These are phyloP conservation scores for Colletotrichum cuscutae DNA, from an alignment of 2,329 filamentous ascomycete species.

Conservation along the genomic window DNA sequence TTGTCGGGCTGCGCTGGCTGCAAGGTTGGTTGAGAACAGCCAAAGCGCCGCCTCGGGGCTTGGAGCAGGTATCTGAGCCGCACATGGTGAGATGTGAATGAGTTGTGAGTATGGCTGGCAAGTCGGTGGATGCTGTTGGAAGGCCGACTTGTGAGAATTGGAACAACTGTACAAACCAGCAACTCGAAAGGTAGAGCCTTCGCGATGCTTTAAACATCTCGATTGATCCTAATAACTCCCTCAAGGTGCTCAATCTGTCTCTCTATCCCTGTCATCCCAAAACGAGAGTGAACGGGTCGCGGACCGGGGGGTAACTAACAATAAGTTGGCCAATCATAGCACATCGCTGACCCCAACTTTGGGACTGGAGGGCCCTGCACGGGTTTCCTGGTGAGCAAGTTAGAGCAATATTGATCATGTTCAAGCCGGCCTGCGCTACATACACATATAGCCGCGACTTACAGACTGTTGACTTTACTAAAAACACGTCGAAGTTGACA, in stretches of 20 bases:
- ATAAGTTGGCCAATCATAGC: slow-evolving; percentile 42
- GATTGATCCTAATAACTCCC: background rate
- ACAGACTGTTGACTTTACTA: background rate
- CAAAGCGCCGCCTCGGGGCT: slow-evolving; percentile 57
- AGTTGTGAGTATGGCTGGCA: background rate
- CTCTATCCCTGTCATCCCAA: slow-evolving; percentile 26
- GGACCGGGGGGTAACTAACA: slow-evolving; percentile 13
- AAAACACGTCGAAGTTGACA: too few relatives aligned
- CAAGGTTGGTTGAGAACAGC: slow-evolving; percentile 50
- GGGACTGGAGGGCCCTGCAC: slow-evolving; percentile 33
- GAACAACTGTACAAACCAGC: background rate
- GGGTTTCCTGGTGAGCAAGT: slow-evolving; percentile 45
- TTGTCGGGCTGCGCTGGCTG: background rate
- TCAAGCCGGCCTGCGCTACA: slow-evolving; percentile 7
- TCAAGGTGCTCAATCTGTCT: slow-evolving; percentile 28
- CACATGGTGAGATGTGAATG: slow-evolving; percentile 49
- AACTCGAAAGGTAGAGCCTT: too few relatives aligned
- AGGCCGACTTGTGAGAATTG: background rate
- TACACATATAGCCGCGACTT: background rate
- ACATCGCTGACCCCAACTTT: slow-evolving; percentile 36
- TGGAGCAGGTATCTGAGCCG: slow-evolving; percentile 52
- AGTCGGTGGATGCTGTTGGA: background rate
- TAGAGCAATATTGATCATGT: slow-evolving; percentile 45
- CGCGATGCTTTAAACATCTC: background rate
- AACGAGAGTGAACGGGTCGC: slow-evolving; percentile 28